Evolutionary conservation across 345 rosid species (phyloP), one percentile per base, ranked within the genome.

Genomic region (Mallotus nudiflorus): DNA sequence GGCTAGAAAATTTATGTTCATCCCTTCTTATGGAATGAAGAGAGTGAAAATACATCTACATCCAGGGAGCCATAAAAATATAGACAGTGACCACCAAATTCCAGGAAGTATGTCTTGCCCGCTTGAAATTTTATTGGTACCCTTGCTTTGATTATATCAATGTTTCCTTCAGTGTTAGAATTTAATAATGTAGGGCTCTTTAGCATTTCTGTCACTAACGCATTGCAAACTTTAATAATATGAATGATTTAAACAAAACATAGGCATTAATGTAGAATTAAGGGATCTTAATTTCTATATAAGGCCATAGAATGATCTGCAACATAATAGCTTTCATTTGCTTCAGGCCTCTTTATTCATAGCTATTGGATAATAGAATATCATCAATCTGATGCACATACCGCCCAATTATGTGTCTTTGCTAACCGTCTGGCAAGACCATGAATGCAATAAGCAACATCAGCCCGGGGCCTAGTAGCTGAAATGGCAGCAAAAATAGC

Each of bases 321-420:
- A 24, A 31, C 64, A 63, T 35, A 52, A 51, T 31, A 24, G 35
- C 2, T 9, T 28, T 65, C 6, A 28, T 25, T 68, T 56, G 59
- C 51, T 56, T 42, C 40, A 35, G 18, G 49, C 58, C 46, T 15
- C 56, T 70, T 14, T 12, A 58, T 28, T 60, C 25, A 59, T 4
- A 28, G 12, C 31, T 29, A 71, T 59, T 29, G 18, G 16, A 67
- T 42, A 15, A 54, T 3, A 40, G 13, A 48, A 66, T 15, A 52
- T 57, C 5, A 49, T 15, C 14, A 20, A 49, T n/a, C 1, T 66
- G 48, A 67, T 46, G 40, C 28, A 79, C 85, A 59, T 90, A 95
- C 99, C 85, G 94, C 99, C 99, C 99, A 95, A 67, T 95, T 95
- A 81, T 88, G 97, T 0, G 99, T 95, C 87, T 78, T 92, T 1